Evolutionary conservation across 2,329 filamentous ascomycete species (phyloP), one percentile per base, ranked within the genome.

Genomic region (Raffaelea arxii): DNA sequence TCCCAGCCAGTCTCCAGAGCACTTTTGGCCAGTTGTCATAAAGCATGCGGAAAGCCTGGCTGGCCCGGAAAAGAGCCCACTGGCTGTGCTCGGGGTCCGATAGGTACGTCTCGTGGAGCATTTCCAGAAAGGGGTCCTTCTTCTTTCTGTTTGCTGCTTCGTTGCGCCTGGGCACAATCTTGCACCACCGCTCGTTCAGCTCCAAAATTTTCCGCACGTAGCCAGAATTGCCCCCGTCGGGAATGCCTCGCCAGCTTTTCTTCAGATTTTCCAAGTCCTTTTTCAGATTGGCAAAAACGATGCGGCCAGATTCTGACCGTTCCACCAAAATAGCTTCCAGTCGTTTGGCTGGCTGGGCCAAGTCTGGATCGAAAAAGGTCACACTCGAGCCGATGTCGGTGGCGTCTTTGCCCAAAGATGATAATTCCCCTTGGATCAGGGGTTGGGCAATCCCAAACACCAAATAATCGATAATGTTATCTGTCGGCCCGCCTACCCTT

Each of bases 381-480:
- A 25, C 23, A 12, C 22, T 12, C 16, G 22, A n/a, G 7, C 24
- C 24, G 18, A 21, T 24, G 16, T 48, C 24, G 49, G 6, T 1
- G 9, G 22, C 14, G 5, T 27, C 10, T 4, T 55, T 27, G 5
- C 61, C 42, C 11, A 77, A 61, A 0, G 54, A 55, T 2, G 49
- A 51, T 2, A 73, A 53, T 22, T 67, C 66, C 1, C 47, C 38
- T 0, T 65, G 57, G 10, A 78, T 65, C 0, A 60, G 58, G 0
- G 63, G 59, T 12, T 69, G 59, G 0, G 77, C 72, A 2, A 80
- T 64, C 0, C 60, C 51, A 18, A 79, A 82, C 51, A 75, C 80
- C 7, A 87, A 63, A 32, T 71, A 68, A 55, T 88, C 83, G 5
- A 84, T 68, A 4, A 86, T 75, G 47, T 84, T 25, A 2, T 18